Evolutionary conservation across 2,329 filamentous ascomycete genomes (phyloP).

Genomic region (Amauroascus verrucosus): DNA sequence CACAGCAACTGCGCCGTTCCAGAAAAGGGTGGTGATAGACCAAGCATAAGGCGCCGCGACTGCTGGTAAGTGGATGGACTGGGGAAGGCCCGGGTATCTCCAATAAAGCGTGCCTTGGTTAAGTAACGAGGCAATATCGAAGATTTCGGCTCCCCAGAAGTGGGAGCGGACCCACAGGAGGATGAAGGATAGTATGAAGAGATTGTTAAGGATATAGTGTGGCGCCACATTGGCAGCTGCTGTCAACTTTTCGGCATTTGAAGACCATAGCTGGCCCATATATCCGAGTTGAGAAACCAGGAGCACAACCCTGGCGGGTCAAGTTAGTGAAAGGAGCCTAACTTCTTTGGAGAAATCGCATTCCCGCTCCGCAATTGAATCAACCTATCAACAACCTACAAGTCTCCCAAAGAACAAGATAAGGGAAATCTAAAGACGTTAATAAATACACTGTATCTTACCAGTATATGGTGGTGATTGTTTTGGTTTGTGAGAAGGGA

Average conservation of each 20-base stretch:
- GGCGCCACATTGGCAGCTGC: slow-evolving; percentile 66
- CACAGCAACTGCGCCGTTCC: slow-evolving; percentile 79
- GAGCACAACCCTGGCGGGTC: slow-evolving; percentile 52
- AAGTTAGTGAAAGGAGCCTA: slow-evolving; percentile 4
- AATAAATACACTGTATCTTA: slow-evolving; percentile 28
- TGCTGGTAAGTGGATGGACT: slow-evolving; percentile 65
- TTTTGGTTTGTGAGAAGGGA: slow-evolving; percentile 63
- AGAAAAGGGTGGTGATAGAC: slow-evolving; percentile 79
- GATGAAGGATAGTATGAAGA: slow-evolving; percentile 71
- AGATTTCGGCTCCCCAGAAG: slow-evolving; percentile 65
- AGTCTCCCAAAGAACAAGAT: not conserved
- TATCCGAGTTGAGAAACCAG: slow-evolving; percentile 69
- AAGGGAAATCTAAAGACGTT: not conserved
- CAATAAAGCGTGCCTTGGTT: slow-evolving; percentile 73
- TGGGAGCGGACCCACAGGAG: slow-evolving; percentile 69
- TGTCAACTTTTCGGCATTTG: slow-evolving; percentile 51
- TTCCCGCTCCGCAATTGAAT: not conserved
- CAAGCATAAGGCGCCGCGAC: slow-evolving; percentile 72
- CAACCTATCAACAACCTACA: not conserved
- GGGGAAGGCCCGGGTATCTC: slow-evolving; percentile 60
- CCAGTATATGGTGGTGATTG: slow-evolving; percentile 64
- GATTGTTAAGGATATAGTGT: slow-evolving; percentile 78
- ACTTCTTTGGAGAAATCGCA: not conserved
- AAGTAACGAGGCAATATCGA: slow-evolving; percentile 70
- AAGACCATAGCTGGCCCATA: slow-evolving; percentile 63